Evolutionary conservation across 192 early-diverging fungal species (phyloP).

Genomic region (Backusella morwellensis): DNA sequence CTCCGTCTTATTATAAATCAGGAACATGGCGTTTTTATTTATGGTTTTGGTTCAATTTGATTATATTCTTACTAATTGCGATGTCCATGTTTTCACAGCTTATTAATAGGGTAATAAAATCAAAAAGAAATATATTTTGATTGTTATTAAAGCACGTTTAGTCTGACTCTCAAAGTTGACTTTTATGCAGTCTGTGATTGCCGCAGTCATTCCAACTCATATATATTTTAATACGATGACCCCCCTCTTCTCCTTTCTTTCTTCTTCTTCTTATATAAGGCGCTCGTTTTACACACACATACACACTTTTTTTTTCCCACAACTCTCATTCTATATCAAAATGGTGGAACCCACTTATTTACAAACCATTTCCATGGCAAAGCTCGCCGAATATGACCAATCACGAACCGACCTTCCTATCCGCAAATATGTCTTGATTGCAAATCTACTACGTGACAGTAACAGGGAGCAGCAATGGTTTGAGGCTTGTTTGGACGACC

Average conservation of each 20-base stretch:
- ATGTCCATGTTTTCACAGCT: neutral
- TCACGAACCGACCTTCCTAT: conserved; percentile 9
- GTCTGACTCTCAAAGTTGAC: no score
- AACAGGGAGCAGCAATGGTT: conserved; percentile 1
- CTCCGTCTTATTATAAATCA: neutral
- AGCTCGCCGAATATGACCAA: conserved; percentile 2
- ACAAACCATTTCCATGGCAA: neutral
- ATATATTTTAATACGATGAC: neutral
- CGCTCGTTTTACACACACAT: neutral
- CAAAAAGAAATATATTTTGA: no score
- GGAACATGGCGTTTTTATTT: neutral
- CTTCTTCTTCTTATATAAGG: neutral
- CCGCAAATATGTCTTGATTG: conserved; percentile 13
- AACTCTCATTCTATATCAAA: neutral
- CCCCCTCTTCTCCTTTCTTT: neutral
- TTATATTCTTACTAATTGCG: neutral
- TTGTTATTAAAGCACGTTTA: no score
- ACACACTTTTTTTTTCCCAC: neutral
- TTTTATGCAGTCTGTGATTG: neutral
- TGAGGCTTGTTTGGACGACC: conserved; percentile 1
- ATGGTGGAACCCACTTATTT: neutral
- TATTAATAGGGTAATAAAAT: neutral
- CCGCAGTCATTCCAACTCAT: neutral
- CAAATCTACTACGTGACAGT: conserved; percentile 2
- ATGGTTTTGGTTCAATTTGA: neutral